A percentile compares a stretch with the other conserved stretches of the same genome.
These are phyloP conservation scores for Pseudomicrostroma phylloplanum DNA, from an alignment of 1,284 basidiomycete species.

Conservation along the genomic window DNA sequence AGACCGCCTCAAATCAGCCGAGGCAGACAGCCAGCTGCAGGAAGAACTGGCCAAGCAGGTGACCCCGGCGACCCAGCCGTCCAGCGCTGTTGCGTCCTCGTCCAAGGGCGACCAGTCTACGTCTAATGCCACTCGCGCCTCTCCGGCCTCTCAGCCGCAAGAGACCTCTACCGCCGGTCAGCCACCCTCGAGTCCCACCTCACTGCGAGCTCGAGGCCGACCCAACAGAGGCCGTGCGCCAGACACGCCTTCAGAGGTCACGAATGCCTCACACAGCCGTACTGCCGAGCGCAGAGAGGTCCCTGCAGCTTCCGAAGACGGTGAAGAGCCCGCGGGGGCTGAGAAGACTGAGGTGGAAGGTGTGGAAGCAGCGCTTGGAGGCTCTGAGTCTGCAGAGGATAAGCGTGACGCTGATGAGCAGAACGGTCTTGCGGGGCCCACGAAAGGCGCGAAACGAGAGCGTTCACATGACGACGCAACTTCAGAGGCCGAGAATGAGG, in stretches of 20 bases:
- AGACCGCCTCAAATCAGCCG: constrained; percentile 27
- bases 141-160: too few species aligned
- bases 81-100: constrained; percentile 12
- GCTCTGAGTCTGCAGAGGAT: background rate
- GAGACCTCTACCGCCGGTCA: too few species aligned
- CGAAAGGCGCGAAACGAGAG: constrained; percentile 10
- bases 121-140: background rate
- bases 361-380: too few species aligned
- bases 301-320: constrained; percentile 4
- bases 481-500: constrained; percentile 7
- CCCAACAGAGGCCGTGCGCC: background rate
- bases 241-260: background rate
- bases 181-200: too few species aligned
- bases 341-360: background rate
- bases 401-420: background rate
- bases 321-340: background rate
- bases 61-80: constrained; percentile 5
- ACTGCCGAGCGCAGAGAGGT: constrained; percentile 2
- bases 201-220: too few species aligned
- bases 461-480: constrained; percentile 8
- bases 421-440: background rate
- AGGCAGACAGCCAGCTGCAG: constrained; percentile 21
- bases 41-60: background rate
- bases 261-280: too few species aligned
- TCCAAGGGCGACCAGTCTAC: constrained; percentile 15